Evolutionary conservation across 257 asterid genomes (phyloP).

Genomic region (Petunia axillaris): DNA sequence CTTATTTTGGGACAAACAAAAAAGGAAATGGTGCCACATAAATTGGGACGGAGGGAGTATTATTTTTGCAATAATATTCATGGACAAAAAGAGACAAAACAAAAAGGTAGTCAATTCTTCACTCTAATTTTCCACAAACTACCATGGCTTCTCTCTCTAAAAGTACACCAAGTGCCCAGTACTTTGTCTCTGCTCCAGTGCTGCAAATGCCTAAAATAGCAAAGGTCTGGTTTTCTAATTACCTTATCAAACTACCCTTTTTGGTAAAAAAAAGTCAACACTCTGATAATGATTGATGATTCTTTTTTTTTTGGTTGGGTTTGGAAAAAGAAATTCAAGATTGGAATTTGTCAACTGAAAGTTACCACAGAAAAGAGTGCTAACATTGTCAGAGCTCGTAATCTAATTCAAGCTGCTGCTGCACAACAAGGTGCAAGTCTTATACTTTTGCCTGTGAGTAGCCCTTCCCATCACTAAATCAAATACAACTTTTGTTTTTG

Average conservation of each 20-base stretch:
- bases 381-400: conserved; percentile 36
- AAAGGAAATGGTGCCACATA: too few species aligned
- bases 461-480: background rate
- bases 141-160: background rate
- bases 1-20: too few species aligned
- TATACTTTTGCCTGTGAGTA: conserved; percentile 49
- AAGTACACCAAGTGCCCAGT: background rate
- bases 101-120: background rate
- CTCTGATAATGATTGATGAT: background rate
- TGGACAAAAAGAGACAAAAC: background rate
- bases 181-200: background rate
- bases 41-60: too few species aligned
- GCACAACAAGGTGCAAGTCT: conserved; percentile 44
- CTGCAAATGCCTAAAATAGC: background rate
- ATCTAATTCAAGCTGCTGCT: conserved; percentile 39
- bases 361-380: conserved; percentile 40
- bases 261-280: background rate
- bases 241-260: conserved; percentile 6
- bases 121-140: background rate
- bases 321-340: conserved; percentile 37
- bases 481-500: background rate
- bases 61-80: too few species aligned
- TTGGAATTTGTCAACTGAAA: conserved; percentile 49
- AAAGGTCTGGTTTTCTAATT: conserved; percentile 15
- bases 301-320: background rate